Evolutionary conservation across 495 filamentous ascomycete species (phyloP), one percentile per base, ranked within the genome.

Genomic region (Lichenothelia convexa): DNA sequence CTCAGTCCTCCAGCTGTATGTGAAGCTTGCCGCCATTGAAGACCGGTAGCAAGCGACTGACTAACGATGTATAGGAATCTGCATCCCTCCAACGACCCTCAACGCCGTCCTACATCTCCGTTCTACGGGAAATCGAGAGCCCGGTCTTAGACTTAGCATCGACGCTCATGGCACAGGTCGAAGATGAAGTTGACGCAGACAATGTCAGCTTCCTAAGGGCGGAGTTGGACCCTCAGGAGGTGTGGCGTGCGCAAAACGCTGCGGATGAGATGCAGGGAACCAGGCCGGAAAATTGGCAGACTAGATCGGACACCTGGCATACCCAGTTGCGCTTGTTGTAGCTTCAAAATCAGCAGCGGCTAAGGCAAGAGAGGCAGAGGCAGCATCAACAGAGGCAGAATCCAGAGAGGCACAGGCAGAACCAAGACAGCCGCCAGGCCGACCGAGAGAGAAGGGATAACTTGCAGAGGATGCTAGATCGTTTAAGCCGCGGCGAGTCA

Each of bases 201-300:
- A 72, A 73, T 55, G 60, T 74, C 36, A 67, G 54, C 50, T 73
- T 73, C 42, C 53, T 75, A 34, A 64, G 71, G 23, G 58, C 59
- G 48, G 43, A 43, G 50, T 44, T 38, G 51, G 42, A 34, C 57
- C 47, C 22, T 2, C 50, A 58, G 46, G 42, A 45, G 15, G 43
- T 48, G 36, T 49, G 48, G 49, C 44, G 49, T 3, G 33, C 34
- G 2, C 40, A 52, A 27, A 43, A 51, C 29, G 36, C 48, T 5
- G 23, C 19, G 29, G 13, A 23, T 33, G 29, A 34, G 40, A 13
- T 8, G 24, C 24, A 27, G 24, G 24, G 13, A 27, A 7, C n/a
- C n/a, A n/a, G n/a, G n/a, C n/a, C n/a, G n/a, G n/a, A n/a, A n/a
- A n/a, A n/a, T n/a, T n/a, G n/a, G n/a, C n/a, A n/a, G n/a, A n/a